phyloP scores from a whole-genome alignment of 2,329 filamentous ascomycete genomes.

The Phyllosticta citrichinensis region DNA sequence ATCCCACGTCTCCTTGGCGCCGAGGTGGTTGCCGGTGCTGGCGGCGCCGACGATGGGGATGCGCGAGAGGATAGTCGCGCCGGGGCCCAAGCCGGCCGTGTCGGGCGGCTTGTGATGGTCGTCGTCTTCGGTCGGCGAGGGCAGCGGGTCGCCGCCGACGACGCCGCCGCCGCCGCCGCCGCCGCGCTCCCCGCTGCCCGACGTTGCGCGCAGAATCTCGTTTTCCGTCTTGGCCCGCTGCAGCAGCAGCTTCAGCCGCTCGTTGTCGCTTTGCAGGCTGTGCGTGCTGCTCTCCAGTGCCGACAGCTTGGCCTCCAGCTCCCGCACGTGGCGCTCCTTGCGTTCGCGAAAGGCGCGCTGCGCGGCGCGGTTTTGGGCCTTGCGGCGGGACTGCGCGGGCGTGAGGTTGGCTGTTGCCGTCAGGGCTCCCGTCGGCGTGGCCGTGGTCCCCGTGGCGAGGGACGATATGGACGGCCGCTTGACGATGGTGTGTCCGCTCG shows the following conservation, averaged over 20 bases:
- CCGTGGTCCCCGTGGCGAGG: conserved; percentile 18
- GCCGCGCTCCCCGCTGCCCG: too few relatives aligned
- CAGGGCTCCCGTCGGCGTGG: background rate
- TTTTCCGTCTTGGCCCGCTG: conserved; percentile 83
- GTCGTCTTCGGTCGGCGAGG: background rate
- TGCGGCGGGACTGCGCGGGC: conserved; percentile 46
- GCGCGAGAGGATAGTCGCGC: background rate
- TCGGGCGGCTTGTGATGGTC: background rate
- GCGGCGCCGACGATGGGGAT: conserved; percentile 12
- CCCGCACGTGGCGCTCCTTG: conserved; percentile 88
- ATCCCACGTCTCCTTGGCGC: conserved; percentile 78
- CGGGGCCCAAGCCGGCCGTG: background rate
- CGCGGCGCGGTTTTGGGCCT: conserved; percentile 63
- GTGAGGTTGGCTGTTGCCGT: conserved; percentile 22
- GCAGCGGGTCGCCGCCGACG: background rate
- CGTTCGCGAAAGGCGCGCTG: conserved; percentile 94
- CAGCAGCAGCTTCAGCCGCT: conserved; percentile 72
- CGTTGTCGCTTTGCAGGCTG: conserved; percentile 69
- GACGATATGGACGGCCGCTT: background rate
- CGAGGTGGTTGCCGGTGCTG: conserved; percentile 41
- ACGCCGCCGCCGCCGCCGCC: background rate
- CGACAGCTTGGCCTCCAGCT: conserved; percentile 78
- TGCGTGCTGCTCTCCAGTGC: conserved; percentile 65
- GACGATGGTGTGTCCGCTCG: background rate
- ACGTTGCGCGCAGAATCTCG: conserved; percentile 79